Conservation (phyloP, 345 rosid species). For the Rubroshorea leprosula region DNA sequence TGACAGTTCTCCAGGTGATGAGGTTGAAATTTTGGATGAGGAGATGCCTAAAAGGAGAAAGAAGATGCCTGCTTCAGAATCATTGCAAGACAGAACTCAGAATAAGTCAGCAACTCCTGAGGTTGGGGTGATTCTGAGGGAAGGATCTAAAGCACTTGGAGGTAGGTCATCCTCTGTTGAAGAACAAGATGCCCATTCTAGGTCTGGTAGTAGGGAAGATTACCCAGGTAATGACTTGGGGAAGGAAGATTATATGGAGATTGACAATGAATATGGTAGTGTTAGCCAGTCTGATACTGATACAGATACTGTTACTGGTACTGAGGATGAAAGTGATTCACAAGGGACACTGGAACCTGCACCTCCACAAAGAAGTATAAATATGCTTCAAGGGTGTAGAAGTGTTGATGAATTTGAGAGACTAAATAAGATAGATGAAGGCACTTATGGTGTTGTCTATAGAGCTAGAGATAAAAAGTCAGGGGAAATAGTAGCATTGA, state of each 20-base stretch:
- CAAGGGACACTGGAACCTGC: not conserved
- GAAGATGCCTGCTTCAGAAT: not conserved
- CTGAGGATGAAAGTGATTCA: not conserved
- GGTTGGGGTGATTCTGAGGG: conserved; percentile 3
- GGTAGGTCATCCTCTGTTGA: not conserved
- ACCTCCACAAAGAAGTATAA: conserved; percentile 18
- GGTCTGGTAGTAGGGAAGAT: conserved; percentile 20
- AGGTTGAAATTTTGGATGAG: not conserved
- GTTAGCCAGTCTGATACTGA: conserved; percentile 23
- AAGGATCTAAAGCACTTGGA: conserved; percentile 20
- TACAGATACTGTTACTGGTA: conserved; percentile 21
- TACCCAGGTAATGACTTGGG: conserved; percentile 25
- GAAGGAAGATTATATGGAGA: conserved; percentile 24
- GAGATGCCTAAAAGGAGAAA: not conserved
- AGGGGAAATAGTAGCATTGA: conserved; percentile 70
- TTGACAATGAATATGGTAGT: conserved; percentile 21
- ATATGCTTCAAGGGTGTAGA: conserved; percentile 65
- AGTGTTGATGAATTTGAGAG: conserved; percentile 59
- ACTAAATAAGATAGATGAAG: conserved; percentile 77
- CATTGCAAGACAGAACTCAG: not conserved
- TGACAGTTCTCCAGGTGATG: conserved; percentile 25
- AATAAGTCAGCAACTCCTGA: not conserved
- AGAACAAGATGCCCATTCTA: conserved; percentile 13
- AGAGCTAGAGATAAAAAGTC: conserved; percentile 68
- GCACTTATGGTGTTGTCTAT: conserved; percentile 82